Percentiles rank a stretch among this genome's conserved stretches.
These are phyloP conservation scores for Atractiella rhizophila DNA, from an alignment of 768 basidiomycete species.

Conservation along the genomic window DNA sequence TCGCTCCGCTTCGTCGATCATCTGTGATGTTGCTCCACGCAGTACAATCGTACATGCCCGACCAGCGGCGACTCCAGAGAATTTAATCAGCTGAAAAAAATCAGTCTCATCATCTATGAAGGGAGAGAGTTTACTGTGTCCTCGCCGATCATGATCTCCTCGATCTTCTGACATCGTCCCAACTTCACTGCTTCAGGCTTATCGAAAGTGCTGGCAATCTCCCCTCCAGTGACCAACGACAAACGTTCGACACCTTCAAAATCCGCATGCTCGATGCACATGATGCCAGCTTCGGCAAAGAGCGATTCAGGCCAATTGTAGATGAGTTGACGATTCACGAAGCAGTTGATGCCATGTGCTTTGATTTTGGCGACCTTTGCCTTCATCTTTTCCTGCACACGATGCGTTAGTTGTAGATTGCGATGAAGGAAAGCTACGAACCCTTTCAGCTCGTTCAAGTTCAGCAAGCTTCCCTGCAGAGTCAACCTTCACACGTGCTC, in stretches of 20 bases:
- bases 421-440: conserved; percentile 20
- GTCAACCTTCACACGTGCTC: conserved; percentile 84
- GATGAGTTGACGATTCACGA: conserved; percentile 92
- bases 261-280: conserved; percentile 94
- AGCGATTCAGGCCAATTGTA: conserved; percentile 98
- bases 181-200: conserved; percentile 75
- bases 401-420: background rate
- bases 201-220: conserved; percentile 89
- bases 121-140: conserved; percentile 44
- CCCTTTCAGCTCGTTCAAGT: conserved; percentile 81
- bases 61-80: conserved; percentile 93
- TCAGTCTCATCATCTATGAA: background rate
- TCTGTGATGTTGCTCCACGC: conserved; percentile 88
- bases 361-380: conserved; percentile 87
- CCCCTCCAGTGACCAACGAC: conserved; percentile 87
- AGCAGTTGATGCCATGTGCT: conserved; percentile 79
- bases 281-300: conserved; percentile 76
- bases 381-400: conserved; percentile 90
- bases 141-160: conserved; percentile 98
- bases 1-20: conserved; percentile 97
- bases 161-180: conserved; percentile 76
- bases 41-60: conserved; percentile 95
- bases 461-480: conserved; percentile 90
- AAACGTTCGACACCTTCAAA: conserved; percentile 95
- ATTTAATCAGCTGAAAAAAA: conserved; percentile 63